Evolutionary conservation across 768 basidiomycete genomes (phyloP), one percentile per base, ranked within the genome.

Genomic region (Auriscalpium microsporum): DNA sequence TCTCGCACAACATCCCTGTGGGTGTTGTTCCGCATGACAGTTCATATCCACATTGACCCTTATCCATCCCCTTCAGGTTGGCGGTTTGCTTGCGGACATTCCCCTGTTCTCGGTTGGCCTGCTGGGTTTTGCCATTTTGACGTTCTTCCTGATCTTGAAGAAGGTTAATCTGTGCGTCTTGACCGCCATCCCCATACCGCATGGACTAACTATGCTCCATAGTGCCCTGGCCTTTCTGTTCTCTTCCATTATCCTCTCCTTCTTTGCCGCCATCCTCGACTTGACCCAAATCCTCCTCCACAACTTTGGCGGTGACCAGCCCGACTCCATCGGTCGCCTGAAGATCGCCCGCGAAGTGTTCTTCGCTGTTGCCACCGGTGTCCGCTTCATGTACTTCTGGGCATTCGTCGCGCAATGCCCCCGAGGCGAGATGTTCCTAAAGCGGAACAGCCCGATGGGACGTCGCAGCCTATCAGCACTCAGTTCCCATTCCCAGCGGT

Each of bases 351-450:
- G 86, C 38, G 88, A 89, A 65, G 69, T 83, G 33, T 70, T 77
- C 49, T 73, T 83, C 56, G 72, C 81, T 10, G 60, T 87, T 19
- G 79, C 86, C 10, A 65, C 78, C 45, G 82, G 82, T 5, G 69
- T 80, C 45, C 76, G 83, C 38, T 81, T 81, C 63, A 63, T 89
- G 14, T 88, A 82, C 63, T 82, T 82, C 58, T 90, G 88, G 88
- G 69, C 69, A 40, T 79, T 83, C 56, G 82, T 84, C 44, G 76
- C 80, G 14, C 73, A 74, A 55, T 75, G 82, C 49, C 83, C 86
- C n/a, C 67, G 66, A 36, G 74, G 69, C 56, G 80, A 78, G 55
- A 63, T 58, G 16, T 65, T 55, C 17, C 60, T 61, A 23, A 51
- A 50, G 47, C 54, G 58, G 17, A 56, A 57, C 17, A 45, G 55